Evolutionary conservation across 2,329 filamentous ascomycete genomes (phyloP), one percentile per base, ranked within the genome.

Genomic region (Blastomyces emzantsi): DNA sequence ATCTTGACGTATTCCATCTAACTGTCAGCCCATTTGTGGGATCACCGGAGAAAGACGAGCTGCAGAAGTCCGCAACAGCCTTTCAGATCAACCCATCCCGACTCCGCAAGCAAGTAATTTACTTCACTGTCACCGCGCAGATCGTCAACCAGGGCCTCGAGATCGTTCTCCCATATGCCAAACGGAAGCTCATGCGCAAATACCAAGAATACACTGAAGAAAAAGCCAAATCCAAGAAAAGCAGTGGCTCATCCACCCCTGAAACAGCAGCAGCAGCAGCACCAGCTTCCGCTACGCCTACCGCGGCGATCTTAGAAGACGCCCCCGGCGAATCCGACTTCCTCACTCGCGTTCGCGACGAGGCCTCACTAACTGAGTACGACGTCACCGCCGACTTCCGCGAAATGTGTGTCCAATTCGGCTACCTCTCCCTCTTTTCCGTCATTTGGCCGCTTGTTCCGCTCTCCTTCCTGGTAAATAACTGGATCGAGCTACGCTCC

Each of bases 401-500:
- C 47, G 94, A 99, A 78, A 96, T 96, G 92, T 85, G 92, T 36
- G 85, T 96, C 65, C 90, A 94, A 70, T 91, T 84, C 80, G 91
- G 92, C 39, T 97, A 97, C 73, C 82, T 99, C 0, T 88, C 90
- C 0, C 83, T 97, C 11, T 97, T 97, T 75, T 94, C 90, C 0
- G 90, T 94, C 2, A 87, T 96, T 62, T 99, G 94, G 94, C 94
- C 94, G 0, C 80, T 97, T n/a, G 92, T 93, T 0, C 88, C 89
- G 1, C 82, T 91, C 63, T 93, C 89, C 1, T 97, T 97, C 79
- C 79, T 97, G 15, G 80, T 94, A 75, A 97, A 97, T 78, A 95
- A 97, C 78, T 97, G 93, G 92, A 80, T 99, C 64, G 94, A 97
- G 74, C 84, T 97, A 49, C 89, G 94, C 52, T 90, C 90, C 0